phyloP scores from a whole-genome alignment of 805 yeast genomes.

The Debaryomyces castellii region DNA sequence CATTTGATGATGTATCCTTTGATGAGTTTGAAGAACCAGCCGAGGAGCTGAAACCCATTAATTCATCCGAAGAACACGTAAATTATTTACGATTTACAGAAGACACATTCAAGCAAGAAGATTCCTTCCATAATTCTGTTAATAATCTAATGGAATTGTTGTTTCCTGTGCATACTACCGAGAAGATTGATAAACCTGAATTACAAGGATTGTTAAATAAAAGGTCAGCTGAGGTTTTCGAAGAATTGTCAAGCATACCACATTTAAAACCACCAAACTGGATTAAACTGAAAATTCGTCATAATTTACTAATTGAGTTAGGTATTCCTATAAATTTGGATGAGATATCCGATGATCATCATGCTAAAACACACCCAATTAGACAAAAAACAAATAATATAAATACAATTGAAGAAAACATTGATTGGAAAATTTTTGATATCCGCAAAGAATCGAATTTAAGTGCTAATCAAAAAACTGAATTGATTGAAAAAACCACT shows the following conservation, averaged over 20 bases:
- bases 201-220: slow-evolving; percentile 21
- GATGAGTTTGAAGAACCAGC: slow-evolving; percentile 17
- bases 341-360: slow-evolving; percentile 30
- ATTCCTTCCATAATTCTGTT: slow-evolving; percentile 10
- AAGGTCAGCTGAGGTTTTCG: slow-evolving; percentile 41
- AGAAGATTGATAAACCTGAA: background rate
- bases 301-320: slow-evolving; percentile 59
- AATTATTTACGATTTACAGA: slow-evolving; percentile 9
- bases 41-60: background rate
- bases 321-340: slow-evolving; percentile 76
- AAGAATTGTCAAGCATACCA: slow-evolving; percentile 47
- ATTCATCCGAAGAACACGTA: background rate
- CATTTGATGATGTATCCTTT: slow-evolving; percentile 35
- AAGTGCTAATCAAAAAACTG: slow-evolving; percentile 21
- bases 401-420: slow-evolving; percentile 21
- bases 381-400: background rate
- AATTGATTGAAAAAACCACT: slow-evolving; percentile 23
- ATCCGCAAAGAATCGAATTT: slow-evolving; percentile 36
- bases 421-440: slow-evolving; percentile 34
- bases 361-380: background rate
- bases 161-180: slow-evolving; percentile 6
- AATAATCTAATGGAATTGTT: slow-evolving; percentile 9
- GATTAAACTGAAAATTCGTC: slow-evolving; percentile 64
- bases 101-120: slow-evolving; percentile 10
- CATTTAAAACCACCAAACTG: slow-evolving; percentile 63